Evolutionary conservation across 148 eudicot genomes (phyloP).

Genomic region (Vaccinium corymbosum): DNA sequence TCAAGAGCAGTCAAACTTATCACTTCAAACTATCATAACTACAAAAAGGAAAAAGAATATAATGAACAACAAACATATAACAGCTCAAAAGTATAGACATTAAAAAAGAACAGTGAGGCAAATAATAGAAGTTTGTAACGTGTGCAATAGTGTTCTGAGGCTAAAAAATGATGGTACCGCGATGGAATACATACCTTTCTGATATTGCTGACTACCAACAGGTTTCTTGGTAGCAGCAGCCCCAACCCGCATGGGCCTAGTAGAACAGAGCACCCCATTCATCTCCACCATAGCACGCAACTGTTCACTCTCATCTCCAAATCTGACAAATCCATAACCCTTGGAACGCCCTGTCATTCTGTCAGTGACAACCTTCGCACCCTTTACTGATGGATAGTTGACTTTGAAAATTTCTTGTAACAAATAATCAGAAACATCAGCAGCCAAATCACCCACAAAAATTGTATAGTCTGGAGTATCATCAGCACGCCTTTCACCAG

Average conservation of each 20-base stretch:
- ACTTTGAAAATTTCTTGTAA: slow-evolving; percentile 80
- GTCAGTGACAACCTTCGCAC: slow-evolving; percentile 94
- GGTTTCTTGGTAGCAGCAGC: slow-evolving; percentile 90
- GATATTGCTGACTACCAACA: slow-evolving; percentile 41
- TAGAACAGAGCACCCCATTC: slow-evolving; percentile 77
- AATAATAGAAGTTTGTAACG: not conserved
- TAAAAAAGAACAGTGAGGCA: not conserved
- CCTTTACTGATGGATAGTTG: slow-evolving; percentile 74
- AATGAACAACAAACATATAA: slow-evolving; percentile 18
- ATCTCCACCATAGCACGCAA: slow-evolving; percentile 93
- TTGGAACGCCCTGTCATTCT: slow-evolving; percentile 78
- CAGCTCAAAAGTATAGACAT: slow-evolving; percentile 12
- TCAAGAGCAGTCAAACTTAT: slow-evolving; percentile 24
- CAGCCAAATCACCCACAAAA: slow-evolving; percentile 96
- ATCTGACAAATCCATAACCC: slow-evolving; percentile 96
- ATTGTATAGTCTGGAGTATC: slow-evolving; percentile 71
- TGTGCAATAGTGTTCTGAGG: not conserved
- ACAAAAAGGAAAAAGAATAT: not conserved
- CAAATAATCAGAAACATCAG: slow-evolving; percentile 79
- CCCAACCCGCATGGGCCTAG: slow-evolving; percentile 90
- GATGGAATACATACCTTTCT: slow-evolving; percentile 49
- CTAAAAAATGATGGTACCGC: not conserved
- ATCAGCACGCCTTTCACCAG: slow-evolving; percentile 84
- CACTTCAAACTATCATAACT: slow-evolving; percentile 17
- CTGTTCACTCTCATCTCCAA: slow-evolving; percentile 89